phyloP scores from a whole-genome alignment of 2,329 filamentous ascomycete genomes.

The Aquanectria penicillioides region DNA sequence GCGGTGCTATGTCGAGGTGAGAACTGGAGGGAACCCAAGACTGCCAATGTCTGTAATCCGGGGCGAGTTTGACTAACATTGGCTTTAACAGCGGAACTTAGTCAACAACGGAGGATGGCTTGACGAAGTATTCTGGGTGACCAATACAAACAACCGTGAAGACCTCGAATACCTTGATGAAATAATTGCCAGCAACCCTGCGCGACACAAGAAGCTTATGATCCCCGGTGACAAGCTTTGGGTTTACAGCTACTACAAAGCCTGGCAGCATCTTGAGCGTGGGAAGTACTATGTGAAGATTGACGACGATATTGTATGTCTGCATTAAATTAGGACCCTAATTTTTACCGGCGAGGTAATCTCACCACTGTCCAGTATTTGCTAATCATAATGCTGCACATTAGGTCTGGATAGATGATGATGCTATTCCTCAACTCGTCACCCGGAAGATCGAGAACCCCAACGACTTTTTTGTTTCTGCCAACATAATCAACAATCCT shows the following conservation, averaged over 20 bases:
- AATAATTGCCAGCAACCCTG: slow-evolving; percentile 25
- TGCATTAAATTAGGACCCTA: not conserved
- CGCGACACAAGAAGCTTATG: slow-evolving; percentile 27
- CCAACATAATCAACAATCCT: slow-evolving; percentile 34
- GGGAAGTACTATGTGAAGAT: slow-evolving; percentile 37
- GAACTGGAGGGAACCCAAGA: not conserved
- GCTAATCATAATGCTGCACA: not conserved
- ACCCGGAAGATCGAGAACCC: slow-evolving; percentile 26
- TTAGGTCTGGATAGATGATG: slow-evolving; percentile 32
- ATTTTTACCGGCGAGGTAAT: not conserved
- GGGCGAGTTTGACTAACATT: not conserved
- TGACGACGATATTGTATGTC: slow-evolving; percentile 28
- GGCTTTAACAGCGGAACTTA: slow-evolving; percentile 23
- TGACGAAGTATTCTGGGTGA: slow-evolving; percentile 31
- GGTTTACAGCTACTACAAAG: slow-evolving; percentile 30
- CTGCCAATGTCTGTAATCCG: not conserved
- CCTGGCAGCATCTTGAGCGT: slow-evolving; percentile 30
- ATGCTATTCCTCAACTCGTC: slow-evolving; percentile 29
- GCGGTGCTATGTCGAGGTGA: slow-evolving; percentile 32
- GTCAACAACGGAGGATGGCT: slow-evolving; percentile 33
- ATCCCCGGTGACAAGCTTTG: slow-evolving; percentile 14
- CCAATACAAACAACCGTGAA: slow-evolving; percentile 18
- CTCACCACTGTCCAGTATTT: not conserved
- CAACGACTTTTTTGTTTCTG: slow-evolving; percentile 28
- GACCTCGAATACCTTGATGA: slow-evolving; percentile 30